phyloP scores from a whole-genome alignment of 176 grass and related monocot species.

The Lolium multiflorum region DNA sequence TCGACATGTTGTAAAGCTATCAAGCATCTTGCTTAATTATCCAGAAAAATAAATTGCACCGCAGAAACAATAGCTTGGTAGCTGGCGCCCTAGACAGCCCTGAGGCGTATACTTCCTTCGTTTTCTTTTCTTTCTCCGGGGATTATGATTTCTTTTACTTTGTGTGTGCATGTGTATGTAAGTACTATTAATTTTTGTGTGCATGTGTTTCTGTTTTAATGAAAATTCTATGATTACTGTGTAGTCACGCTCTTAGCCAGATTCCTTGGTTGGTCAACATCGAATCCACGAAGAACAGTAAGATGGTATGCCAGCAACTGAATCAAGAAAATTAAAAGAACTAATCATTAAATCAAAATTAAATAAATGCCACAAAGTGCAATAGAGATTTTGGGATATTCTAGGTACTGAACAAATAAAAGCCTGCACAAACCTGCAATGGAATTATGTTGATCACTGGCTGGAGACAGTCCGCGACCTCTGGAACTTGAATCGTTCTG shows the following conservation, averaged over 20 bases:
- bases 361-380: neutral
- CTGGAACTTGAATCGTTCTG: conserved; percentile 83
- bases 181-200: neutral
- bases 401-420: neutral
- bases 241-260: conserved; percentile 90
- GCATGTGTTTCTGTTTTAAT: neutral
- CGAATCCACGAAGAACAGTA: conserved; percentile 74
- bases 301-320: conserved; percentile 86
- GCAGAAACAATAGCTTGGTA: neutral
- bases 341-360: neutral
- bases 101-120: neutral
- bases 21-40: conserved; percentile 16
- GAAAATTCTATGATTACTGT: conserved; percentile 28
- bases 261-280: conserved; percentile 86
- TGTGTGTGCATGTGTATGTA: neutral
- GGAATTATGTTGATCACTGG: conserved; percentile 93
- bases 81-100: neutral
- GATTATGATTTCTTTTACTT: neutral
- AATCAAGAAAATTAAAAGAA: neutral
- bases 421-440: conserved; percentile 58
- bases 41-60: conserved; percentile 1
- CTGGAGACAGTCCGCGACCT: conserved; percentile 77
- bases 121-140: neutral
- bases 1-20: neutral
- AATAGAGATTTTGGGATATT: neutral